phyloP scores from a whole-genome alignment of 176 grass and related monocot genomes.

The Chrysopogon serrulatus region DNA sequence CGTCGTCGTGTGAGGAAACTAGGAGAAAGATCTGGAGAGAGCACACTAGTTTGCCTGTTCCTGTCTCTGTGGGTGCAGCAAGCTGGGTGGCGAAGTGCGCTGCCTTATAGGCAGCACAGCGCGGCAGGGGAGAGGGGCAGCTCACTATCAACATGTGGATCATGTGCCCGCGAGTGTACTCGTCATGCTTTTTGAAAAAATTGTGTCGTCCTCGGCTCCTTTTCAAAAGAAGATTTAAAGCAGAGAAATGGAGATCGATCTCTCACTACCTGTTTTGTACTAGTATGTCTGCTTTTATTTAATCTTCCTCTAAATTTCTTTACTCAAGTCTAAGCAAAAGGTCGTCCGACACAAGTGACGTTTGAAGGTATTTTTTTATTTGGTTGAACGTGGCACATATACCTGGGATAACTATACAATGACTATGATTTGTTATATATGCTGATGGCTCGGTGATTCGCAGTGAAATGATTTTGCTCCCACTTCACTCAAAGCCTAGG shows the following conservation, averaged over 20 bases:
- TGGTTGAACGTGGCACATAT: not conserved
- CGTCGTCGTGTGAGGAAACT: not conserved
- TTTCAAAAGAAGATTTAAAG: conserved; percentile 5
- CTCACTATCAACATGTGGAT: conserved; percentile 26
- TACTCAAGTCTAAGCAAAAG: not conserved
- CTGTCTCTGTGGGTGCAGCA: not conserved
- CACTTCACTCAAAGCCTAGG: not conserved
- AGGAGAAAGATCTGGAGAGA: conserved; percentile 13
- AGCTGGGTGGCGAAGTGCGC: not conserved
- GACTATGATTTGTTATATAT: not conserved
- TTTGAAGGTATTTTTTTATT: not conserved
- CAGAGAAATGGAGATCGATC: not conserved
- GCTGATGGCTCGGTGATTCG: not conserved
- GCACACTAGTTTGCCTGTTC: not conserved
- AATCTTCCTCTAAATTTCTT: not conserved
- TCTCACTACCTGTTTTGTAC: not conserved
- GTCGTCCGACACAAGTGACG: not conserved
- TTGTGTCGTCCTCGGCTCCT: not conserved
- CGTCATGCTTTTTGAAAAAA: not conserved
- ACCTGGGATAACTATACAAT: not conserved
- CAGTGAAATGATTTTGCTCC: not conserved
- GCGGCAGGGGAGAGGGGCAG: not conserved
- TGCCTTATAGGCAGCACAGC: conserved; percentile 11
- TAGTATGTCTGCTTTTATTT: not conserved
- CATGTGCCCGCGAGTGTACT: conserved; percentile 5